These are phyloP conservation scores for Gossypium longicalyx DNA, from an alignment of 345 rosid species.

Conservation along the genomic window DNA sequence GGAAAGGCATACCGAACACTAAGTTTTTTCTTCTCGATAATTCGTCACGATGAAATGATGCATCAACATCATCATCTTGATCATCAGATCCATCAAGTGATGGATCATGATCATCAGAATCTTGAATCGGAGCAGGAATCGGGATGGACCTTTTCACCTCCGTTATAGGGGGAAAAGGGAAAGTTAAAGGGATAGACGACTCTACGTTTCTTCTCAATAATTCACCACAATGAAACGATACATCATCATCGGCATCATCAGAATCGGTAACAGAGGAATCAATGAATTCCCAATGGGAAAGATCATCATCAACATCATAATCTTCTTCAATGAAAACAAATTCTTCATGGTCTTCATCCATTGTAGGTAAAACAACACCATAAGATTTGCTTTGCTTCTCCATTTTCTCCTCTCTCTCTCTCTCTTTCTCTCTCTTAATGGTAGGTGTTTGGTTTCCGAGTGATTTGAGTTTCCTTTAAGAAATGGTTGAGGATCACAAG, in stretches of 20 bases:
- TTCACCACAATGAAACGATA: too few species aligned
- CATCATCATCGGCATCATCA: slow-evolving; percentile 1
- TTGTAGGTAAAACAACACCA: not conserved
- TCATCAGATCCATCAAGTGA: not conserved
- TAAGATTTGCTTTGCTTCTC: not conserved
- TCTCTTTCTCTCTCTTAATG: not conserved
- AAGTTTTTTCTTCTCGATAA: too few species aligned
- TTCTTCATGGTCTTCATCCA: slow-evolving; percentile 13
- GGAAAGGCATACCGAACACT: not conserved
- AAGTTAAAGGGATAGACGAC: too few species aligned
- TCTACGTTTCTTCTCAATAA: too few species aligned
- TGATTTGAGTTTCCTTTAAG: not conserved
- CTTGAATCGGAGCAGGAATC: not conserved
- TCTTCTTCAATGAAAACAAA: slow-evolving; percentile 13
- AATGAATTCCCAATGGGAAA: slow-evolving; percentile 40
- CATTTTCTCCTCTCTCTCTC: not conserved
- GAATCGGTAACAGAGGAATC: slow-evolving; percentile 30
- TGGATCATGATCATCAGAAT: not conserved
- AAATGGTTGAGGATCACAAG: not conserved
- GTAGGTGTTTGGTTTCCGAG: not conserved
- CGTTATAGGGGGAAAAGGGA: slow-evolving; percentile 6
- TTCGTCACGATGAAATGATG: too few species aligned
- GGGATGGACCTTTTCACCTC: not conserved
- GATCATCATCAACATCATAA: slow-evolving; percentile 17
- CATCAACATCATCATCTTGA: not conserved